A percentile compares a stretch with the other conserved stretches of the same genome.
Conservation (phyloP, 495 filamentous ascomycete genomes). For the Aspergillus ellipticus region DNA sequence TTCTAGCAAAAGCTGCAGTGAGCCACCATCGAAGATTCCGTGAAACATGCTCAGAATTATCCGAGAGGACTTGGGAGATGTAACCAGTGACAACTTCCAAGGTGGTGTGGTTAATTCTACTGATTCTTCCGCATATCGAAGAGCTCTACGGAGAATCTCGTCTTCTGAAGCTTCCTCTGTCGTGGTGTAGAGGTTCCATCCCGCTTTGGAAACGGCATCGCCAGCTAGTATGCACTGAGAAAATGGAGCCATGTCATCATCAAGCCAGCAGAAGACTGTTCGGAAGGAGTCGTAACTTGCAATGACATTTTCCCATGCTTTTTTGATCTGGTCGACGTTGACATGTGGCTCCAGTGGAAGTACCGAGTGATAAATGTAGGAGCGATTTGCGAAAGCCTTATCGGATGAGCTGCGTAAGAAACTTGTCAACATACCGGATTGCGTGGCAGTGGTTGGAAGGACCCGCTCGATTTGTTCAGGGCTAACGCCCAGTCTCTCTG, state of each 20-base stretch:
- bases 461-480: slow-evolving; percentile 56
- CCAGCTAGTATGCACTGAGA: slow-evolving; percentile 40
- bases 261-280: slow-evolving; percentile 60
- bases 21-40: slow-evolving; percentile 77
- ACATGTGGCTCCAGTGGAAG: slow-evolving; percentile 44
- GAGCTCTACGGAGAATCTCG: slow-evolving; percentile 19
- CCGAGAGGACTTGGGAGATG: slow-evolving; percentile 16
- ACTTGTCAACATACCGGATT: slow-evolving; percentile 70
- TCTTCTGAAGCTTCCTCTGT: slow-evolving; percentile 22
- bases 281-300: slow-evolving; percentile 53
- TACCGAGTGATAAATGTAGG: slow-evolving; percentile 66
- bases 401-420: slow-evolving; percentile 41
- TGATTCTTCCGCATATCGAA: slow-evolving; percentile 13
- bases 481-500: slow-evolving; percentile 39
- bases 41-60: slow-evolving; percentile 71
- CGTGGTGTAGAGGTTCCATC: slow-evolving; percentile 38
- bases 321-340: slow-evolving; percentile 37
- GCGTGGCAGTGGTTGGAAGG: slow-evolving; percentile 67
- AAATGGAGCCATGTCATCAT: slow-evolving; percentile 67
- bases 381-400: slow-evolving; percentile 27
- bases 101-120: slow-evolving; percentile 23
- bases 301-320: slow-evolving; percentile 47
- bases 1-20: slow-evolving; percentile 60
- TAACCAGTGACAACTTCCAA: slow-evolving; percentile 36
- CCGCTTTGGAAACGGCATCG: slow-evolving; percentile 14